Base-by-base conservation (phyloP, 305 asterid genomes). In the Euphrasia arctica region DNA sequence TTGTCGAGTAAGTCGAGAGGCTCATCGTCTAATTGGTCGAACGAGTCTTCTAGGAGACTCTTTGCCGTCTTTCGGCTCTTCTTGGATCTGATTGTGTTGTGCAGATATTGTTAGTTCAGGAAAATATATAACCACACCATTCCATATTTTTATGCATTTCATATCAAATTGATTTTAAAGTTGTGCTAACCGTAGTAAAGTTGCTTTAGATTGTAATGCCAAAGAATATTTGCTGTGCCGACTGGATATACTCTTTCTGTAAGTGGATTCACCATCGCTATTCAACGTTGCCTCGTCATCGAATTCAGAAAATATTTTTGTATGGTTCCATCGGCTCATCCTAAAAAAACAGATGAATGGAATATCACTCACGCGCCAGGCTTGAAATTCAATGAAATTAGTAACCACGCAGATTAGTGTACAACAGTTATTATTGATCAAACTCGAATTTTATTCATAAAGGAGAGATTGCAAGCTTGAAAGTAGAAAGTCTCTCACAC, bases 1-100 rank as follows among this genome's bases (percentile, higher is more conserved):
- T 70, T 69, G 74, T 93, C 97, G 10, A 93, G 93, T 63, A 93
- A 80, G 79, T 93, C 96, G 28, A 93, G 97, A 39, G 99, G 97
- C 67, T 93, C 96, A 51, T 88, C 95, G 29, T 80, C 96, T 69
- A 78, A 74, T 64, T 88, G 88, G 74, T 90, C 92, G 36, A 87
- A 80, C n/a, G 77, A 49, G 73, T 90, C 96, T 72, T 90, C 97
- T 71, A 85, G 95, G 83, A 93, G 77, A 71, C 95, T 80, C 81
- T 76, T 88, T 42, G 86, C 80, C 65, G 71, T 77, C 63, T 67
- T 81, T 13, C 82, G 86, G 29, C 77, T 74, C 72, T 71, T 78
- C 84, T 86, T 84, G 70, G 91, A 74, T 74, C 96, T 89, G 82
- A 52, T 73, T 64, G 61, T 61, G 69, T 69, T 15, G 57, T 3